Evolutionary conservation across 108 stramenopile genomes (phyloP).

Genomic region (Cyclotella distinguenda): DNA sequence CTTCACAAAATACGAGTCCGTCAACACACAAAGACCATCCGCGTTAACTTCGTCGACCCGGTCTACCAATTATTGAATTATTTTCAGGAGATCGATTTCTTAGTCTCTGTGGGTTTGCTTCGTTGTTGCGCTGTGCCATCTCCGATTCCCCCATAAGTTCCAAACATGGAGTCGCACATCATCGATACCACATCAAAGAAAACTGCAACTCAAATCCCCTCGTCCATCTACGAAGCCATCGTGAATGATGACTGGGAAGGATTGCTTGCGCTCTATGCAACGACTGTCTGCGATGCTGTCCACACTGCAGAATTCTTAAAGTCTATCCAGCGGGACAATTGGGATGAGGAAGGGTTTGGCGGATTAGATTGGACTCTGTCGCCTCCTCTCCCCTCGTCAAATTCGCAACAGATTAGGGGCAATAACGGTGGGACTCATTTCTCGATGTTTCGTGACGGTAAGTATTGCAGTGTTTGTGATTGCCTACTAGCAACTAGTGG

Average conservation of each 20-base stretch:
- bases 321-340: not conserved
- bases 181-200: too few relatives aligned
- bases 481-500: not conserved
- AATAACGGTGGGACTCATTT: not conserved
- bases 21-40: too few relatives aligned
- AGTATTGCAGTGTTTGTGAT: conserved; percentile 2
- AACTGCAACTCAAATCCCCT: too few relatives aligned
- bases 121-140: too few relatives aligned
- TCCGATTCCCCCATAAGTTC: too few relatives aligned
- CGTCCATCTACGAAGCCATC: conserved; percentile 57
- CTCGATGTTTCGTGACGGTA: conserved; percentile 23
- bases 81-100: too few relatives aligned
- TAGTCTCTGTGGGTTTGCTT: too few relatives aligned
- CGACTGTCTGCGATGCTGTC: conserved; percentile 33
- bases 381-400: not conserved
- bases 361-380: not conserved
- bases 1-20: too few relatives aligned
- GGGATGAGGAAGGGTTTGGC: too few relatives aligned
- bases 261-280: conserved; percentile 56
- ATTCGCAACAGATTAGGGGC: not conserved
- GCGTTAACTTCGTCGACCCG: too few relatives aligned
- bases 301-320: conserved; percentile 30
- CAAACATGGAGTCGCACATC: too few relatives aligned
- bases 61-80: too few relatives aligned
- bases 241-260: conserved; percentile 56